Evolutionary conservation across 805 yeast genomes (phyloP), one percentile per base, ranked within the genome.

Genomic region (Pichia thaimueangensis): DNA sequence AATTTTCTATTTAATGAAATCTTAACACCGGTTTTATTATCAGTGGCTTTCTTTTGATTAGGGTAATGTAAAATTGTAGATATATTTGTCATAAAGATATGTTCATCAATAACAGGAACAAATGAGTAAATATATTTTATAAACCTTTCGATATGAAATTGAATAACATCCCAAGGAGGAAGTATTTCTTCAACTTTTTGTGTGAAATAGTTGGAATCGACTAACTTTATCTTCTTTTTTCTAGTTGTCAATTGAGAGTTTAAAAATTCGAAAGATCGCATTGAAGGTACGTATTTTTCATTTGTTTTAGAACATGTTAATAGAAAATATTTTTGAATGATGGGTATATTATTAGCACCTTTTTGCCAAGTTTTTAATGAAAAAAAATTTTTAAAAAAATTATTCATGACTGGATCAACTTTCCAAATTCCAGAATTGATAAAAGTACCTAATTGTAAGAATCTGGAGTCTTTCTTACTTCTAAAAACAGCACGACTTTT

Each of bases 61-160:
- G 37, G 32, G 32, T 42, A 49, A 16, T 35, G 27, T 6, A 74
- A 42, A 5, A 75, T 63, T 29, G 63, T 54, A 0, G 56, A 27
- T 13, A 72, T 47, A 20, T 63, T 60, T 4, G 37, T 41, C 32
- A 55, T 59, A 41, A 71, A 69, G n/a, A 47, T 47, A 0, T 21
- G 30, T 45, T 72, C 76, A 45, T 73, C 76, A 19, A 73, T 41
- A 24, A 69, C 62, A 0, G 80, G 78, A 47, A 71, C 59, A 39
- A 64, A 69, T 4, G 78, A 76, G 48, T 72, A 70, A 2, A 71
- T 54, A 4, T 54, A 42, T 1, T 42, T 39, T 51, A 73, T 70
- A 42, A 64, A 74, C 31, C 63, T 51, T 20, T 64, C 58, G 9
- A 73, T 45, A 37, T 69, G 62, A n/a, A 54, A 45, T 62, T 68